Evolutionary conservation across 2,329 filamentous ascomycete genomes (phyloP), one percentile per base, ranked within the genome.

Genomic region (Westerdykella sp.): DNA sequence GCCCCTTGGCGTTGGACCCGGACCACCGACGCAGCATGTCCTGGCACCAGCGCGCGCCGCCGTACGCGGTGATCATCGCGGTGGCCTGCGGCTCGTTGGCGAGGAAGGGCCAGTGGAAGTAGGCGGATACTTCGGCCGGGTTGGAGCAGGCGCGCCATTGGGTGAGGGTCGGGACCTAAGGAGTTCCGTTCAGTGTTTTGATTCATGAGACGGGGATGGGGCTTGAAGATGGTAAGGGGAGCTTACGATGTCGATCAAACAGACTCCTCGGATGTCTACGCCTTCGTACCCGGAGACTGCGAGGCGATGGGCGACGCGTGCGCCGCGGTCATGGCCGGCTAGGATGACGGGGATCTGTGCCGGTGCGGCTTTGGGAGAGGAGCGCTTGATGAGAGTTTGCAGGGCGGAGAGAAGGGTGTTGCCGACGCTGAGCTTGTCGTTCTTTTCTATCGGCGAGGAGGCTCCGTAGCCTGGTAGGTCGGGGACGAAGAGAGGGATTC

Each of bases 71-170:
- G 37, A 77, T 60, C 34, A 66, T 69, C 53, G 79, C 76, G 0
- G 73, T 77, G 5, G 80, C 67, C 0, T 77, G 73, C 5, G 62
- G 61, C 0, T 63, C 56, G 54, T 81, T 78, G 7, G 78, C 75
- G 15, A 80, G 67, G 48, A 80, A 74, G 41, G 78, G 78, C 77
- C 78, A 81, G 59, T 81, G 77, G 51, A 74, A 80, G 56, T 79
- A 80, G 0, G 69, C 67, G 22, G 65, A 66, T 1, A 75, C 73
- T 45, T 56, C 54, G 3, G 47, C 46, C 2, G 77, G 73, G 0
- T 60, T 58, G 40, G 70, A 50, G 3, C 69, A 70, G 13, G 68
- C 59, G 39, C 64, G 62, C 61, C 73, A 80, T 72, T 79, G 79
- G 5, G 69, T 69, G 10, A 76, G 67, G 0, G 76, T 80, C 2